These are phyloP conservation scores for Mikania micrantha DNA, from an alignment of 129 eudicot species.

Conservation along the genomic window DNA sequence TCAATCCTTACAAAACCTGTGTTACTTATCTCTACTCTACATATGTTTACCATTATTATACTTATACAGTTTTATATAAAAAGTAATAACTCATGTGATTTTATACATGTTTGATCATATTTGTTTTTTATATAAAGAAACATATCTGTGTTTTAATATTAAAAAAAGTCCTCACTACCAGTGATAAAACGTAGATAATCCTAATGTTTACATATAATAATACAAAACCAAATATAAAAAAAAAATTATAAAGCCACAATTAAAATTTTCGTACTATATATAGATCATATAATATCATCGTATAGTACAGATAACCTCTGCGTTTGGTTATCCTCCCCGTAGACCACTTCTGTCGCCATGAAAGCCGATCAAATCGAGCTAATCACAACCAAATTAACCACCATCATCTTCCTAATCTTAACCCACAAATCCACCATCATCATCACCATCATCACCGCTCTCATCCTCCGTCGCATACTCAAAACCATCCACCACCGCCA, in stretches of 20 bases:
- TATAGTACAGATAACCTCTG: not conserved
- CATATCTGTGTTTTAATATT: too few species aligned
- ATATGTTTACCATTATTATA: too few species aligned
- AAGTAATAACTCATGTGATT: too few species aligned
- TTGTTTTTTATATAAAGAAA: too few species aligned
- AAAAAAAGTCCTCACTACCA: too few species aligned
- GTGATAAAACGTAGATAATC: too few species aligned
- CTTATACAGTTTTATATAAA: too few species aligned
- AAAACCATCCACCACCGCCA: conserved; percentile 19
- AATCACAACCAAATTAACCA: conserved; percentile 15
- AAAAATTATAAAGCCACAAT: not conserved
- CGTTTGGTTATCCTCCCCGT: not conserved
- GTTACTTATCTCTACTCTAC: too few species aligned
- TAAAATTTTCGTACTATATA: not conserved
- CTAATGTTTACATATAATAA: too few species aligned
- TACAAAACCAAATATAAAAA: too few species aligned
- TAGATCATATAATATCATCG: not conserved
- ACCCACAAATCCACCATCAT: conserved; percentile 11
- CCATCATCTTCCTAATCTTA: not conserved
- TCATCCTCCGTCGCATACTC: conserved; percentile 20
- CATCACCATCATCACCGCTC: conserved; percentile 1
- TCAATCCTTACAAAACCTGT: too few species aligned
- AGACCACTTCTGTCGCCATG: not conserved
- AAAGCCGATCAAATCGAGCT: conserved; percentile 5
- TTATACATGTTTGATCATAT: too few species aligned